Percentiles rank a stretch among this genome's conserved stretches.
Evolutionary conservation across 2,329 filamentous ascomycete species (phyloP).

Genomic region (Hypoxylon sp.): DNA sequence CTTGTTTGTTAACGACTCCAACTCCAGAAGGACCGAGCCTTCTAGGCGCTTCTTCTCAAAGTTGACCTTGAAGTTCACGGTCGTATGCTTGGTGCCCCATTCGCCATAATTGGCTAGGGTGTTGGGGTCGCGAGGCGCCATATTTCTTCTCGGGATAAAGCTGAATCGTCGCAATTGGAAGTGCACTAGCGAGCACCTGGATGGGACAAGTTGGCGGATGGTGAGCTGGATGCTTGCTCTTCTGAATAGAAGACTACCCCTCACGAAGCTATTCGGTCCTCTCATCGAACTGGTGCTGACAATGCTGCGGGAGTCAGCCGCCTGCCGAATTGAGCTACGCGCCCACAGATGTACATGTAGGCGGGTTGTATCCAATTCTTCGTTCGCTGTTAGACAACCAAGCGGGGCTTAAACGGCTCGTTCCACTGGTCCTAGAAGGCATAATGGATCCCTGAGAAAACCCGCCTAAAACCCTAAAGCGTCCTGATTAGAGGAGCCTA

Average conservation of each 20-base stretch:
- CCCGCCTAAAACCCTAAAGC: constrained; percentile 21
- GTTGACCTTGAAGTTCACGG: constrained; percentile 83
- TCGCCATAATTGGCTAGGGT: constrained; percentile 92
- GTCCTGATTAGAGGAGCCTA: background rate
- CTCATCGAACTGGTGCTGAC: constrained; percentile 43
- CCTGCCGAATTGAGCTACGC: constrained; percentile 35
- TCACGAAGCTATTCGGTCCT: constrained; percentile 46
- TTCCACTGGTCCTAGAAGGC: constrained; percentile 9
- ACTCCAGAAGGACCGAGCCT: constrained; percentile 80
- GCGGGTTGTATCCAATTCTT: background rate
- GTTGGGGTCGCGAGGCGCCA: constrained; percentile 79
- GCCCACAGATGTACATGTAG: background rate
- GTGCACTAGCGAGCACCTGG: constrained; percentile 40
- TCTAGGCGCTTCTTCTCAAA: constrained; percentile 83
- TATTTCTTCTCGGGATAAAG: constrained; percentile 45
- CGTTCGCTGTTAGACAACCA: constrained; percentile 3
- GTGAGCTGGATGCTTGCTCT: constrained; percentile 50
- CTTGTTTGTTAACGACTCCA: constrained; percentile 81
- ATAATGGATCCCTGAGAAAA: constrained; percentile 27
- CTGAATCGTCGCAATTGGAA: constrained; percentile 42
- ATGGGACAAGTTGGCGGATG: constrained; percentile 44
- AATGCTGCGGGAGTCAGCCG: constrained; percentile 22
- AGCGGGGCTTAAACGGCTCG: constrained; percentile 18
- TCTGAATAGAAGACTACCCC: constrained; percentile 49
- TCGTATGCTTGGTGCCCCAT: constrained; percentile 87